Evolutionary conservation across 139 green algal genomes (phyloP).

Genomic region (Desmodesmus armatus): DNA sequence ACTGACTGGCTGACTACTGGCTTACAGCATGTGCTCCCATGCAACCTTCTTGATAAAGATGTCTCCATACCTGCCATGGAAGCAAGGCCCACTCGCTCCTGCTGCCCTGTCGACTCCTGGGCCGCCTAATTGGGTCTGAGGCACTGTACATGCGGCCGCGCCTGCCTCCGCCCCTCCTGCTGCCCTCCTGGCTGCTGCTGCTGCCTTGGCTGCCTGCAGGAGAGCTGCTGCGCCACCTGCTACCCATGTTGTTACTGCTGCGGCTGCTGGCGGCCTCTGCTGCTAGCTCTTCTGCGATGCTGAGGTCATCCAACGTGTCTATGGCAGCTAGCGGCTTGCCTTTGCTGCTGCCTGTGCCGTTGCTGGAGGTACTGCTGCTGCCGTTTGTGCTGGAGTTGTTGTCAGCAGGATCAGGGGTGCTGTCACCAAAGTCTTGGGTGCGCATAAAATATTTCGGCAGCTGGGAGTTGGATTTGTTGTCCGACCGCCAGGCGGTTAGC

Average conservation of each 20-base stretch:
- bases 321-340: background rate
- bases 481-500: background rate
- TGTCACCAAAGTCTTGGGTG: constrained; percentile 13
- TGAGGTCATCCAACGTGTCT: background rate
- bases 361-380: background rate
- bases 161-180: background rate
- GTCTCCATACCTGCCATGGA: background rate
- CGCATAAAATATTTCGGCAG: constrained; percentile 28
- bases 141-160: constrained; percentile 21
- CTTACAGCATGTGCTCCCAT: background rate
- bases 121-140: constrained; percentile 23
- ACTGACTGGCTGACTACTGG: background rate
- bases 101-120: background rate
- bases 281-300: background rate
- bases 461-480: constrained; percentile 1
- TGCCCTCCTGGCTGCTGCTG: background rate
- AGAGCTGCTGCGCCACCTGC: background rate
- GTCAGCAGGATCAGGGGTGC: background rate
- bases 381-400: background rate
- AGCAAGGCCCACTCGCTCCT: constrained; percentile 4
- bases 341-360: background rate
- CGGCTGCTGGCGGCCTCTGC: background rate
- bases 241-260: background rate
- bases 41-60: background rate
- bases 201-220: background rate